phyloP scores from a whole-genome alignment of 495 filamentous ascomycete species.

The Penicillium antarcticum region DNA sequence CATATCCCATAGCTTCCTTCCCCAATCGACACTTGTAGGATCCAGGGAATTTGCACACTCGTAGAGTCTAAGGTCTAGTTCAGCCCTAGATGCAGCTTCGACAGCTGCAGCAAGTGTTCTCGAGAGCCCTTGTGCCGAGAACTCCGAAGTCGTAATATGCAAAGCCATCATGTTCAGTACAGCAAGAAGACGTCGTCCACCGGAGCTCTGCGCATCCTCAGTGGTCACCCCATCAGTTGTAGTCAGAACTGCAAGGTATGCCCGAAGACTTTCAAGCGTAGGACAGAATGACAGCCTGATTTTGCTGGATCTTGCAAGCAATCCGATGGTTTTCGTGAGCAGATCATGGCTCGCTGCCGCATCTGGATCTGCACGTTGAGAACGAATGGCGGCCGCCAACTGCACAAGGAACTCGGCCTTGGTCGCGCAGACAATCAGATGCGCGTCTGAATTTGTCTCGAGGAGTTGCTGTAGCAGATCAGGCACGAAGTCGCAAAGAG shows the following conservation, averaged over 20 bases:
- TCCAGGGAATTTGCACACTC: slow-evolving; percentile 39
- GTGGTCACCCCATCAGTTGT: neutral
- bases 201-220: neutral
- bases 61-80: slow-evolving; percentile 35
- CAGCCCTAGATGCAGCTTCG: slow-evolving; percentile 52
- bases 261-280: slow-evolving; percentile 71
- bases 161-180: slow-evolving; percentile 64
- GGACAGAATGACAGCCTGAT: slow-evolving; percentile 69
- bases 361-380: slow-evolving; percentile 12
- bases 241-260: slow-evolving; percentile 61
- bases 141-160: slow-evolving; percentile 73
- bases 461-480: slow-evolving; percentile 66
- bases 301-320: slow-evolving; percentile 63
- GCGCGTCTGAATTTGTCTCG: slow-evolving; percentile 50
- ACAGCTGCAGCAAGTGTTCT: slow-evolving; percentile 65
- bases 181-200: slow-evolving; percentile 43
- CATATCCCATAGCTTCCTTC: slow-evolving; percentile 47
- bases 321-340: slow-evolving; percentile 61
- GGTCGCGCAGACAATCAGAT: slow-evolving; percentile 68
- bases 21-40: slow-evolving; percentile 22
- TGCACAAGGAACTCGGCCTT: slow-evolving; percentile 59
- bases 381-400: slow-evolving; percentile 30
- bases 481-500: slow-evolving; percentile 28
- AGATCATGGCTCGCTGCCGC: slow-evolving; percentile 34
- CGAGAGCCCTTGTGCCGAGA: slow-evolving; percentile 77